These are phyloP conservation scores for Scopulariopsis brevicaulis DNA, from an alignment of 2,329 filamentous ascomycete species.

Conservation along the genomic window DNA sequence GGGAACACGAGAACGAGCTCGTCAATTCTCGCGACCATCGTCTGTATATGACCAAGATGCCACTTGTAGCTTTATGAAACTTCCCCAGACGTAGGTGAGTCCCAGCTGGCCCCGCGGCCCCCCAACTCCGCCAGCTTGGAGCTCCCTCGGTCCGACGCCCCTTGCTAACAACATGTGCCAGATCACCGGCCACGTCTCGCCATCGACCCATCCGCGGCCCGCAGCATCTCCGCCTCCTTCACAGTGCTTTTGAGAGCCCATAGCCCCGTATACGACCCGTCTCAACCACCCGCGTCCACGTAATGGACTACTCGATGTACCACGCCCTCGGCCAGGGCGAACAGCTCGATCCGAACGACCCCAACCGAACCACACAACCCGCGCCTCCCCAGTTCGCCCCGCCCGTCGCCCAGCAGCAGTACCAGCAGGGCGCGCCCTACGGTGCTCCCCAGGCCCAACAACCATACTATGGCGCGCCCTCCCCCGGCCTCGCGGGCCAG, in stretches of 20 bases:
- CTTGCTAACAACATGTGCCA: background rate
- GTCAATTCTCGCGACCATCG: background rate
- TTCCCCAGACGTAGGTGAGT: background rate
- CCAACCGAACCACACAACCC: constrained; percentile 36
- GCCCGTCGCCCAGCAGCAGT: constrained; percentile 39
- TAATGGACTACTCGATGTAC: constrained; percentile 45
- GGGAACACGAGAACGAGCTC: background rate
- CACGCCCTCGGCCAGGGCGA: constrained; percentile 45
- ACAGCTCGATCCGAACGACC: constrained; percentile 41
- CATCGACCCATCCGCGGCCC: background rate
- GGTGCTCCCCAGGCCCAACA: constrained; percentile 2
- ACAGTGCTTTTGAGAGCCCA: background rate
- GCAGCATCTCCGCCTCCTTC: background rate
- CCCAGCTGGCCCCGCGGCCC: background rate
- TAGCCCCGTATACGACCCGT: background rate
- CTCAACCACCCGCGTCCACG: background rate
- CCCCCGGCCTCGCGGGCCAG: constrained; percentile 4
- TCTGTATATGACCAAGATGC: constrained; percentile 1
- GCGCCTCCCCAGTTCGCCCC: constrained; percentile 44
- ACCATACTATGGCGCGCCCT: background rate
- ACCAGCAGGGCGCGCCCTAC: constrained; percentile 27
- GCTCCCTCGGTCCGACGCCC: background rate
- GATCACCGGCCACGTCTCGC: background rate
- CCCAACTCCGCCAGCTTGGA: background rate
- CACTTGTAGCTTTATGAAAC: constrained; percentile 3